Conservation (phyloP, 2,329 filamentous ascomycete species). For the Claviceps citrina region DNA sequence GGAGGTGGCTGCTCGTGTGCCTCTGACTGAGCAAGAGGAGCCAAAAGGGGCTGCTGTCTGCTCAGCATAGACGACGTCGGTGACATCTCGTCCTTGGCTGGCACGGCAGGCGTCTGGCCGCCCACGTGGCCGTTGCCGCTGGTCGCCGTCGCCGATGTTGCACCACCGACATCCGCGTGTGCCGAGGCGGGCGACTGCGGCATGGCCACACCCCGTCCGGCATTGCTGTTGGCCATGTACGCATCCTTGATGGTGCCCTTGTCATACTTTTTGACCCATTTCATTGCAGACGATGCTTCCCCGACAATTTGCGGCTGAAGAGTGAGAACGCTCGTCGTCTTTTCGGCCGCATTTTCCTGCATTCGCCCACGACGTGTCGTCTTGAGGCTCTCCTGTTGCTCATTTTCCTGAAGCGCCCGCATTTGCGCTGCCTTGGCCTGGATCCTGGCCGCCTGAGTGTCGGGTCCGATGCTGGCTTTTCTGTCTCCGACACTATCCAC, state of each 20-base stretch:
- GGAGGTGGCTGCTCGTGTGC: not conserved
- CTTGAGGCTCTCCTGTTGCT: constrained; percentile 28
- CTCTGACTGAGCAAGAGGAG: not conserved
- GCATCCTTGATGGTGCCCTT: constrained; percentile 71
- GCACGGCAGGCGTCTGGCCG: constrained; percentile 20
- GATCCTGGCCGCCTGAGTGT: constrained; percentile 85
- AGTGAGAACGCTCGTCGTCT: constrained; percentile 82
- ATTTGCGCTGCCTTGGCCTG: constrained; percentile 79
- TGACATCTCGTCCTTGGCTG: constrained; percentile 22
- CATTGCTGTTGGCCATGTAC: constrained; percentile 62
- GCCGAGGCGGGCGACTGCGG: constrained; percentile 19
- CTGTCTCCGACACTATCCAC: constrained; percentile 35
- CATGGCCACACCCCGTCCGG: constrained; percentile 47
- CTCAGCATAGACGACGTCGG: constrained; percentile 5
- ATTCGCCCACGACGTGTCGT: constrained; percentile 35
- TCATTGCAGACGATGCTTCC: constrained; percentile 85
- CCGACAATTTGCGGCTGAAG: constrained; percentile 70
- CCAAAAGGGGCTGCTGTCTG: not conserved
- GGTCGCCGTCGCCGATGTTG: constrained; percentile 3
- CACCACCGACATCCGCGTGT: constrained; percentile 12
- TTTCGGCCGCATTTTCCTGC: constrained; percentile 45
- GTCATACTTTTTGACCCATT: constrained; percentile 93
- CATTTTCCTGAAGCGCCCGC: constrained; percentile 53
- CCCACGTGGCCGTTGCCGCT: constrained; percentile 1
- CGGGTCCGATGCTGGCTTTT: constrained; percentile 73